Base-by-base conservation (phyloP, 2,329 filamentous ascomycete species). In the Septoria linicola region DNA sequence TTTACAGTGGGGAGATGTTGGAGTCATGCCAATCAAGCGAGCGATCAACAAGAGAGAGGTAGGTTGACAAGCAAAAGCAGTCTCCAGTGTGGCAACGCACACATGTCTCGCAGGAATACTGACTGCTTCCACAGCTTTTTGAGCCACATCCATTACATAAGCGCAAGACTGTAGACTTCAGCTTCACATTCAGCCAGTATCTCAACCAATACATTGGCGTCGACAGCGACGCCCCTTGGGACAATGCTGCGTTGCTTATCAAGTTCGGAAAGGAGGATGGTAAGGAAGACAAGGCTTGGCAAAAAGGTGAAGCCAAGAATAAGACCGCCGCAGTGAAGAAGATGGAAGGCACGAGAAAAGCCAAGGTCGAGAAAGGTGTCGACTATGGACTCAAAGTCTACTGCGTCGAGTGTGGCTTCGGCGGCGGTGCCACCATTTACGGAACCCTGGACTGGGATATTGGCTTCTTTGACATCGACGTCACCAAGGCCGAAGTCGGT, bases 331-430 rank as follows among this genome's bases (percentile, higher is more conserved):
- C 5, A 5, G 31, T n/a, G 14, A 34, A 34, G 31, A 34, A 34
- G 31, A n/a, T 34, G 5, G 31, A 34, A 34, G 31, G 13, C 14
- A 4, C 4, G 5, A 34, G n/a, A 16, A 34, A 34, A n/a, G 31
- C 11, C 31, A 34, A 34, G 13, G 14, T 34, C 31, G 5, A 5
- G 11, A 13, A 13, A 5, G 31, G 31, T n/a, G 14, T 41, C 37
- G 37, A 41, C 20, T 41, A 21, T 41, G 37, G 37, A 2, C 37
- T 41, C 21, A 20, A 25, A n/a, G 6, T 41, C 14, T 41, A 41
- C 20, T 41, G 37, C 21, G 37, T 41, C 20, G 37, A 41, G 21
- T 41, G 37, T 41, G 37, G 37, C 10, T 41, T 41, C 21, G 37
- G 37, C 8, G 37, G 37, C 3, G 21, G 17, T 7, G 37, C 37